Base-by-base conservation (phyloP, 371 early-diverging fungal species). In the Cokeromyces recurvatus region DNA sequence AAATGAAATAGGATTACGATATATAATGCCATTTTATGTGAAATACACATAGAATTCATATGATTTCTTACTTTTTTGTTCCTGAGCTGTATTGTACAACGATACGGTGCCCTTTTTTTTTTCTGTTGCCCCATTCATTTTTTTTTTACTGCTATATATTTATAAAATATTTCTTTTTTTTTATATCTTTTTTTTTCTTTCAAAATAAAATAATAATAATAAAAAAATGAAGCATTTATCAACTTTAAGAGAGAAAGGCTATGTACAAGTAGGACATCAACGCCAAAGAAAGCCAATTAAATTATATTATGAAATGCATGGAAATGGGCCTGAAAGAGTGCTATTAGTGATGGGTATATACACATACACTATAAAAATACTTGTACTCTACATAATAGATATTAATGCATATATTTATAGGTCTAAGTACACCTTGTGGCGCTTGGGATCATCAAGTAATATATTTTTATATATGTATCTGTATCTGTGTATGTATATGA, bases 221-320 rank as follows among this genome's bases (percentile, higher is more conserved):
- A 2, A 31, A 14, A 6, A n/a, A 24, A 50, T 50, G 50, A 25
- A 42, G 27, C 17, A 42, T 29, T 21, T 21, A 22, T 22, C 17
- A 19, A 51, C 51, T 4, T 39, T 51, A 8, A 6, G n/a, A 14
- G 24, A 51, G 15, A 43, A 51, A 19, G 69, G 69, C 0, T 43
- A 62, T 35, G 55, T 65, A 11, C 43, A 69, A 38, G 69, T 69
- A 1, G 55, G 46, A 3, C 44, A 35, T 19, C 31, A 43, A 1
- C 53, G 57, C 2, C 47, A 59, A 38, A 15, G 45, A 2, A 35
- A 31, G 3, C 63, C 69, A 23, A 57, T 62, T 1, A 56, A 65
- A 25, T 17, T 89, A 9, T 82, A 82, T 55, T 87, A 87, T 62
- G 87, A 87, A 57, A 57, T 82, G 14, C 79, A 84, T 59, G 90